phyloP scores from a whole-genome alignment of 345 rosid genomes.

The Sonneratia alba region DNA sequence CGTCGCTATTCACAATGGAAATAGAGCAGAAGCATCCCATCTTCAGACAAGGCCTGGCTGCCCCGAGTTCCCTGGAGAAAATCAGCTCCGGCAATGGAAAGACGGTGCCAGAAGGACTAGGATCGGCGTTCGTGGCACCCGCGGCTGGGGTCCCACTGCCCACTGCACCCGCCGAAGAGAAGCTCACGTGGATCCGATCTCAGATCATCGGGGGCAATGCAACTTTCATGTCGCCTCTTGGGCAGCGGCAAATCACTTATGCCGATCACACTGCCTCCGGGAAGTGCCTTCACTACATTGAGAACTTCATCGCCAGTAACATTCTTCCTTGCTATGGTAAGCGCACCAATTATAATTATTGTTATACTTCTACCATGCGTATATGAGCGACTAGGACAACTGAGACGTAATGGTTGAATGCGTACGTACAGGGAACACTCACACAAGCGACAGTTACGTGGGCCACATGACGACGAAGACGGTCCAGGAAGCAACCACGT shows the following conservation, averaged over 20 bases:
- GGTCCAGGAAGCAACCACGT: slow-evolving; percentile 32
- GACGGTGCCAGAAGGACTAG: neutral
- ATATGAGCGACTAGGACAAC: neutral
- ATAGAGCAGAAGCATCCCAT: neutral
- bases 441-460: slow-evolving; percentile 43
- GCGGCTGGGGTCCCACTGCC: neutral
- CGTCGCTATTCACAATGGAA: neutral
- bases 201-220: slow-evolving; percentile 34
- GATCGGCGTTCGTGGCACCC: neutral
- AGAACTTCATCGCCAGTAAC: slow-evolving; percentile 32
- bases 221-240: slow-evolving; percentile 42
- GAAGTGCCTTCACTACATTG: slow-evolving; percentile 35
- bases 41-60: neutral
- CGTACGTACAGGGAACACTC: slow-evolving; percentile 35
- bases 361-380: too few relatives aligned
- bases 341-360: neutral
- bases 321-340: slow-evolving; percentile 54
- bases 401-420: too few relatives aligned
- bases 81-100: neutral
- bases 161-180: slow-evolving; percentile 7
- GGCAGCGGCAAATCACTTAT: slow-evolving; percentile 35
- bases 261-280: slow-evolving; percentile 63
- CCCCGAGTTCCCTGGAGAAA: neutral
- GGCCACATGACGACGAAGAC: slow-evolving; percentile 44
- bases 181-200: slow-evolving; percentile 38